These are phyloP conservation scores for Hordeum vulgare DNA, from an alignment of 176 grass and related monocot species.

Conservation along the genomic window MorexV3_pseudomolecules_assembly NC_058522.1:518660645-518661144, in stretches of 20 bases:
- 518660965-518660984: background rate
- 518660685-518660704: no score
- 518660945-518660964: background rate
- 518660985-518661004: conserved; percentile 44
- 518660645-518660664: no score
- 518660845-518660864: background rate
- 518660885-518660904: no score
- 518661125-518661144: conserved; percentile 87
- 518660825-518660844: background rate
- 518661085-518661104: conserved; percentile 80
- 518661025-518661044: conserved; percentile 68
- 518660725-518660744: no score
- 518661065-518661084: conserved; percentile 83
- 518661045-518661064: conserved; percentile 63
- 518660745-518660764: no score
- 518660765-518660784: no score
- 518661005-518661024: conserved; percentile 96
- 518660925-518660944: conserved; percentile 7
- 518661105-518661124: conserved; percentile 89
- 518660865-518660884: background rate
- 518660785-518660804: no score
- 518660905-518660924: background rate
- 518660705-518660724: no score
- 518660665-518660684: no score
- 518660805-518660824: background rate